These are phyloP conservation scores for Phaeophleospora eucalypticola DNA, from an alignment of 2,329 filamentous ascomycete species.

Conservation along the genomic window DNA sequence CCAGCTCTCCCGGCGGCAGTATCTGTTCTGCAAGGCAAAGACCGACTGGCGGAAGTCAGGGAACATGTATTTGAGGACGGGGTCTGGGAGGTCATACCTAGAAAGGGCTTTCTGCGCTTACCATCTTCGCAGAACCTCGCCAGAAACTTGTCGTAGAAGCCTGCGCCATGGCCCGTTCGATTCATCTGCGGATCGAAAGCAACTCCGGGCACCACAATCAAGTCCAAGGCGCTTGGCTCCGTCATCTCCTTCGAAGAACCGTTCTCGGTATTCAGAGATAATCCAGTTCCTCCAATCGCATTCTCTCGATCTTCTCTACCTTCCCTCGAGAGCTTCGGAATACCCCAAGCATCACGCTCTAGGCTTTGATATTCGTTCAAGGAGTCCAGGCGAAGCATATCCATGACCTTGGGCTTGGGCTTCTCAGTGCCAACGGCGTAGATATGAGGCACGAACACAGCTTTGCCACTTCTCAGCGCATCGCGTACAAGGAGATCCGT, in stretches of 20 bases:
- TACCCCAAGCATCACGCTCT: slow-evolving; percentile 81
- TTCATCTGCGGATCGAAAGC: slow-evolving; percentile 76
- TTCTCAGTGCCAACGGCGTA: slow-evolving; percentile 15
- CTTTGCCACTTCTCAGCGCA: slow-evolving; percentile 71
- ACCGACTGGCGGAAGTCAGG: slow-evolving; percentile 53
- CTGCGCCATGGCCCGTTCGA: slow-evolving; percentile 87
- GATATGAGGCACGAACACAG: slow-evolving; percentile 88
- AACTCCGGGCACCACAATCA: slow-evolving; percentile 89
- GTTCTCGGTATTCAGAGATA: slow-evolving; percentile 33
- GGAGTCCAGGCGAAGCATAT: slow-evolving; percentile 79
- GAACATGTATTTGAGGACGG: neutral
- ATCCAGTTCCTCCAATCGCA: slow-evolving; percentile 63
- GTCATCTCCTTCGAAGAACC: slow-evolving; percentile 15
- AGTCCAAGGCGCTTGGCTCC: slow-evolving; percentile 57
- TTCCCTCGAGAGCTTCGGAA: slow-evolving; percentile 71
- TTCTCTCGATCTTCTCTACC: slow-evolving; percentile 66
- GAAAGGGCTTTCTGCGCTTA: slow-evolving; percentile 50
- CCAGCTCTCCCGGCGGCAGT: slow-evolving; percentile 63
- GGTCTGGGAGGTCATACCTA: slow-evolving; percentile 44
- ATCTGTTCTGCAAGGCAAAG: slow-evolving; percentile 84
- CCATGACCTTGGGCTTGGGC: slow-evolving; percentile 68
- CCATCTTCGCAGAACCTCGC: slow-evolving; percentile 58
- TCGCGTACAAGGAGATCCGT: slow-evolving; percentile 78
- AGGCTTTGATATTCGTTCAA: slow-evolving; percentile 74
- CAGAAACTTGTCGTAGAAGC: slow-evolving; percentile 95